Conservation (phyloP, 257 asterid genomes). For the Gynochthodes officinalis region DNA sequence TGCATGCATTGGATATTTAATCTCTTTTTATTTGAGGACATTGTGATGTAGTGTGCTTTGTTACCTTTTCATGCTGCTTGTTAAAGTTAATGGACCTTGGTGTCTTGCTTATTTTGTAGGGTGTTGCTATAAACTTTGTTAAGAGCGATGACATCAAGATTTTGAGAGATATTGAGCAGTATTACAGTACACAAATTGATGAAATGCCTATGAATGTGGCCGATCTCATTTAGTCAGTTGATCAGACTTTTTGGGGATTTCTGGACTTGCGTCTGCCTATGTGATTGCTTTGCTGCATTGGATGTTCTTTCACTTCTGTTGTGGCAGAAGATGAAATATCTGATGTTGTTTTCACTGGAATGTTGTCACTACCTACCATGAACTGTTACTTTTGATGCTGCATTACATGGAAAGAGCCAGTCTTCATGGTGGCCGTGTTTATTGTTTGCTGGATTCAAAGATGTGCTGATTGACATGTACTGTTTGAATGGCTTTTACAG, state of each 20-base stretch:
- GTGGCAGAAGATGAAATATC: background rate
- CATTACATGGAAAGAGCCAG: background rate
- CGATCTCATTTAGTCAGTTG: constrained; percentile 44
- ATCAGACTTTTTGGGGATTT: background rate
- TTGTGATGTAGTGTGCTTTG: background rate
- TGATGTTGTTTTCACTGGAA: constrained; percentile 6
- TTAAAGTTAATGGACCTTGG: background rate
- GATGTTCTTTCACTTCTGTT: background rate
- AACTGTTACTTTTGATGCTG: background rate
- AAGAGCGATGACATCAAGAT: constrained; percentile 93
- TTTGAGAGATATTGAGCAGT: constrained; percentile 87
- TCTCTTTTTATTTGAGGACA: background rate
- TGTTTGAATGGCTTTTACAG: background rate
- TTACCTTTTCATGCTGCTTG: background rate
- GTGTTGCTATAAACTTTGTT: constrained; percentile 95
- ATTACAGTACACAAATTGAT: constrained; percentile 93
- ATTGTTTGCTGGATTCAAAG: background rate
- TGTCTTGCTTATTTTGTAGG: constrained; percentile 43
- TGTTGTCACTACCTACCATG: background rate
- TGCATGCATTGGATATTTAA: too few species aligned
- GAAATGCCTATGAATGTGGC: constrained; percentile 99
- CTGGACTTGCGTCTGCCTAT: constrained; percentile 8
- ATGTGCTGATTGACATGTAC: constrained; percentile 7
- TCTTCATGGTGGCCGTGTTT: background rate
- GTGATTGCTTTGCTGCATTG: background rate